Conservation (phyloP, 768 basidiomycete species). For the Symmetrospora coprosmae region DNA sequence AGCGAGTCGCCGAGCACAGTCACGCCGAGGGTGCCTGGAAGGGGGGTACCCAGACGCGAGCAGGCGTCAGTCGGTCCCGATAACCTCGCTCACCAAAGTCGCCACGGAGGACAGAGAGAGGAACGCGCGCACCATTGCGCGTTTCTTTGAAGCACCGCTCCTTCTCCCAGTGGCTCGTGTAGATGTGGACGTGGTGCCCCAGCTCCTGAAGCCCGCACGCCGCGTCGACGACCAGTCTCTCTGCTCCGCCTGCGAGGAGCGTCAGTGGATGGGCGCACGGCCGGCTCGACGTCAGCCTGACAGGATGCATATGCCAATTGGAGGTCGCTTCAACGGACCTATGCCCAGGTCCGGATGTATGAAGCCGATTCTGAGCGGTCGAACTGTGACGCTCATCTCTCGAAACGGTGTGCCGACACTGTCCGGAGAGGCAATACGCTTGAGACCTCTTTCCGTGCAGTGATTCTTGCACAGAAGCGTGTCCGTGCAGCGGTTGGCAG, state of each 20-base stretch:
- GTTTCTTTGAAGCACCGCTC: slow-evolving; percentile 77
- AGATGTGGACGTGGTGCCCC: slow-evolving; percentile 74
- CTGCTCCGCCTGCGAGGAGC: slow-evolving; percentile 79
- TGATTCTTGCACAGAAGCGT: too few relatives aligned
- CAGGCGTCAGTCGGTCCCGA: too few relatives aligned
- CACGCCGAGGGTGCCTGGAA: slow-evolving; percentile 61
- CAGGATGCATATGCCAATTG: background rate
- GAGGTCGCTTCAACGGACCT: background rate
- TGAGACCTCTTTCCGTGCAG: too few relatives aligned
- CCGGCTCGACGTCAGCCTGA: background rate
- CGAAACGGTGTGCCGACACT: too few relatives aligned
- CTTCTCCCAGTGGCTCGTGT: slow-evolving; percentile 77
- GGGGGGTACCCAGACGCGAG: background rate
- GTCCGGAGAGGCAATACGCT: too few relatives aligned
- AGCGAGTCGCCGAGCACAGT: slow-evolving; percentile 54
- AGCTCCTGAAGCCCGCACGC: slow-evolving; percentile 70
- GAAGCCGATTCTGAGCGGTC: slow-evolving; percentile 14
- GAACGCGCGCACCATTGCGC: slow-evolving; percentile 51
- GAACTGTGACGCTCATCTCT: too few relatives aligned
- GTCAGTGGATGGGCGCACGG: too few relatives aligned
- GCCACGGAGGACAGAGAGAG: too few relatives aligned
- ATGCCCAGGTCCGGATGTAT: slow-evolving; percentile 20
- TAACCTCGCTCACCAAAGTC: too few relatives aligned
- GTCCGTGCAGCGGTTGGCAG: too few relatives aligned
- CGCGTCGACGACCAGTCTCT: slow-evolving; percentile 86